Evolutionary conservation across 176 grass and related monocot species (phyloP).

Genomic region (Calamus simplicifolius): DNA sequence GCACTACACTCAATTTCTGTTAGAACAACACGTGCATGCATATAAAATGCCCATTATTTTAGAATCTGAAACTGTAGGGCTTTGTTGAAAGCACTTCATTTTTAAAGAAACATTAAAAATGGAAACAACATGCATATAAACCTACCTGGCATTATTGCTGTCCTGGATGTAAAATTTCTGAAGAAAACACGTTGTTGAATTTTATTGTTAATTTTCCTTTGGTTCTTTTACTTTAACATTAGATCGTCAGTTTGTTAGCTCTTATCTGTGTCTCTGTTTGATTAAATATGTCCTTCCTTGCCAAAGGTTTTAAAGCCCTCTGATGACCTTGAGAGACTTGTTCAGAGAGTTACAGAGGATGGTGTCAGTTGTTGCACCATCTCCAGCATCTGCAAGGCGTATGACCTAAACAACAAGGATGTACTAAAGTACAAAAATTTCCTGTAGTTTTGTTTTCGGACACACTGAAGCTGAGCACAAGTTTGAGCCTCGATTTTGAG

Average conservation of each 20-base stretch:
- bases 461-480: not conserved
- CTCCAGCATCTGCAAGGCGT: constrained; percentile 52
- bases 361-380: constrained; percentile 58
- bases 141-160: too few species aligned
- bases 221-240: not conserved
- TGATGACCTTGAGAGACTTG: constrained; percentile 37
- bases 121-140: too few species aligned
- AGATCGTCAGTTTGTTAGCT: not conserved
- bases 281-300: constrained; percentile 9
- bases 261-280: not conserved
- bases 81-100: too few species aligned
- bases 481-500: not conserved
- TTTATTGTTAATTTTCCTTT: not conserved
- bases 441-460: constrained; percentile 26
- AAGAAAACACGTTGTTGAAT: too few species aligned
- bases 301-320: constrained; percentile 55
- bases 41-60: too few species aligned
- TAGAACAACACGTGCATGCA: too few species aligned
- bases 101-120: too few species aligned
- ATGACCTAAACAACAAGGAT: constrained; percentile 64
- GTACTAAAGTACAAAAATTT: constrained; percentile 67
- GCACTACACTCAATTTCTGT: too few species aligned
- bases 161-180: too few species aligned
- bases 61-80: too few species aligned
- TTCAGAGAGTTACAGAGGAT: constrained; percentile 39